Base-by-base conservation (phyloP, 73 alveolate genomes). In the Tetrahymena borealis region DNA sequence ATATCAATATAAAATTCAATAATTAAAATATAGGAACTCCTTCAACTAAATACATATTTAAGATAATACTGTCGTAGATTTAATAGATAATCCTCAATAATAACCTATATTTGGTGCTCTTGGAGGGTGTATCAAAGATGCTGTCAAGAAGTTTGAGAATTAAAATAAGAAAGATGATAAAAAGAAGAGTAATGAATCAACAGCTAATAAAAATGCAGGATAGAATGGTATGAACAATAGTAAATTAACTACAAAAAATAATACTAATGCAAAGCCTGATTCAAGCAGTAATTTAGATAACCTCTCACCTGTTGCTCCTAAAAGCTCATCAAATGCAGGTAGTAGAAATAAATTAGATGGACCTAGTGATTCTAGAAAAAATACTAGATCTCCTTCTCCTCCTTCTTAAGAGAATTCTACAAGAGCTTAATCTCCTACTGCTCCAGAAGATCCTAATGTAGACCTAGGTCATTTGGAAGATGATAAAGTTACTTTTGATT, bases 401-500 rank as follows among this genome's bases (percentile, higher is more conserved):
- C 15, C 85, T 28, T 60, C 85, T 2, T 60, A 60, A 60, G 85
- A 60, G n/a, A 60, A 60, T 60, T 60, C 85, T 1, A 60, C 85
- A 2, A 60, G 85, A 60, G 28, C 37, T 15, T n/a, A n/a, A n/a
- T 24, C 85, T 15, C 7, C 85, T n/a, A 35, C 28, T 60, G 2
- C 85, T n/a, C 85, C 85, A 9, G 85, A 60, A 60, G 85, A 60
- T 60, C 85, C 85, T 60, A 60, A 60, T 60, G 85, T 60, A 15
- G 85, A 60, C 28, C 85, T 60, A 24, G 85, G 78, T 39, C 79
- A 38, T 8, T 15, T 93, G 11, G 38, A 39, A 16, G 95, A 93
- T 78, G 33, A 40, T 7, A 92, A 92, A 24, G 94, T 94, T 39
- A 95, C 96, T 0, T 93, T 96, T 40, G 95, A 96, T 78, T 94